Evolutionary conservation across 2,329 filamentous ascomycete species (phyloP).

Genomic region (Talaromyces albobiverticillius): DNA sequence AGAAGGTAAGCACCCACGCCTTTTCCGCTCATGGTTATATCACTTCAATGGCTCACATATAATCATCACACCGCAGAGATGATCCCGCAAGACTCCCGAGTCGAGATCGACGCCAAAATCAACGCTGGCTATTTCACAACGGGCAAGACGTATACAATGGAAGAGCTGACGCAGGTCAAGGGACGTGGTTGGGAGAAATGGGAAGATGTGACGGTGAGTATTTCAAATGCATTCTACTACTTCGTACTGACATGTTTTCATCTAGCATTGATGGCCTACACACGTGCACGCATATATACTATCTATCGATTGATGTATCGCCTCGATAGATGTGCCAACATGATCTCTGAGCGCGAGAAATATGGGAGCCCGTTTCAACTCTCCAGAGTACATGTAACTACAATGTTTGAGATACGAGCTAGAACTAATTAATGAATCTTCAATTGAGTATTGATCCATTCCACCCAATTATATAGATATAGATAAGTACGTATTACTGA

Average conservation of each 20-base stretch:
- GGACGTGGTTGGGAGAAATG: slow-evolving; percentile 84
- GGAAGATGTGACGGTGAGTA: slow-evolving; percentile 45
- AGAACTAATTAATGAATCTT: too few relatives aligned
- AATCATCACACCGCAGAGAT: slow-evolving; percentile 54
- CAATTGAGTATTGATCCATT: too few relatives aligned
- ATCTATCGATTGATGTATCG: not conserved
- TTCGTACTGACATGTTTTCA: not conserved
- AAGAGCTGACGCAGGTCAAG: slow-evolving; percentile 80
- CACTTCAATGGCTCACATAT: too few relatives aligned
- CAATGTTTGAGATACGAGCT: too few relatives aligned
- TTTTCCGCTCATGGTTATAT: not conserved
- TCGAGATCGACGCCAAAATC: slow-evolving; percentile 99
- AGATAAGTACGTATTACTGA: too few relatives aligned
- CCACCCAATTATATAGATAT: too few relatives aligned
- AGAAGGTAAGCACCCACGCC: slow-evolving; percentile 44
- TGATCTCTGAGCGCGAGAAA: too few relatives aligned
- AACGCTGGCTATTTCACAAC: slow-evolving; percentile 86
- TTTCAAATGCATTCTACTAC: not conserved
- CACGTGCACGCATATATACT: not conserved
- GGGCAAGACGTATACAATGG: slow-evolving; percentile 82
- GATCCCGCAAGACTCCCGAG: slow-evolving; percentile 90
- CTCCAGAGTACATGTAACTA: too few relatives aligned
- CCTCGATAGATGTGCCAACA: too few relatives aligned
- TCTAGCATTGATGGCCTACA: slow-evolving; percentile 4
- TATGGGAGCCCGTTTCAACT: too few relatives aligned